Percentiles rank a stretch among this genome's conserved stretches.
Evolutionary conservation across 2,329 filamentous ascomycete species (phyloP).

Genomic region (Ophiostoma piceae): DNA sequence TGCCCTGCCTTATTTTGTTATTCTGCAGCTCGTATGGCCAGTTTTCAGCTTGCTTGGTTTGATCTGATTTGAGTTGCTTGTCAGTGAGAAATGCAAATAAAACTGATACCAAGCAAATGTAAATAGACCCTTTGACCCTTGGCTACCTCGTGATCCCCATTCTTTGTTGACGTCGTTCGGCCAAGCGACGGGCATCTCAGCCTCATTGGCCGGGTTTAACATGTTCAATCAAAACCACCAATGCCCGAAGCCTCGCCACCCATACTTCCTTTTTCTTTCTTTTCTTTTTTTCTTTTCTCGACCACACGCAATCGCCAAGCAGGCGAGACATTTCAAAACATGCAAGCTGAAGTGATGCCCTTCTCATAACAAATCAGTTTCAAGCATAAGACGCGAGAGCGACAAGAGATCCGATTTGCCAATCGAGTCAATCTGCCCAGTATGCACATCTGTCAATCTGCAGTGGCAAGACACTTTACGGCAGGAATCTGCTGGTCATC

Average conservation of each 20-base stretch:
- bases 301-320: background rate
- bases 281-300: background rate
- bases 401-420: background rate
- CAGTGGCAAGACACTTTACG: background rate
- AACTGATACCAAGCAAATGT: background rate
- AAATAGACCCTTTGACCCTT: background rate
- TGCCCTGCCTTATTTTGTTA: background rate
- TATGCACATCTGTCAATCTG: background rate
- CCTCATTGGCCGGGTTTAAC: background rate
- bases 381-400: background rate
- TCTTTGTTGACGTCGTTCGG: background rate
- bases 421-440: background rate
- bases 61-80: background rate
- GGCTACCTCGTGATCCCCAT: background rate
- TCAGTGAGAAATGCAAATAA: background rate
- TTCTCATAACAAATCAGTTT: background rate
- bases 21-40: background rate
- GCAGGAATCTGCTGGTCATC: background rate
- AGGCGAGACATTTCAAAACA: background rate
- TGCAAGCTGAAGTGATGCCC: background rate
- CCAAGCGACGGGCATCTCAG: background rate
- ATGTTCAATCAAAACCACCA: background rate
- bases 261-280: background rate
- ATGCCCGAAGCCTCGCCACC: background rate
- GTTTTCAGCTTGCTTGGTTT: conserved; percentile 1